Base-by-base conservation (phyloP, 192 early-diverging fungal species). In the Phlyctochytrium planicorne region DNA sequence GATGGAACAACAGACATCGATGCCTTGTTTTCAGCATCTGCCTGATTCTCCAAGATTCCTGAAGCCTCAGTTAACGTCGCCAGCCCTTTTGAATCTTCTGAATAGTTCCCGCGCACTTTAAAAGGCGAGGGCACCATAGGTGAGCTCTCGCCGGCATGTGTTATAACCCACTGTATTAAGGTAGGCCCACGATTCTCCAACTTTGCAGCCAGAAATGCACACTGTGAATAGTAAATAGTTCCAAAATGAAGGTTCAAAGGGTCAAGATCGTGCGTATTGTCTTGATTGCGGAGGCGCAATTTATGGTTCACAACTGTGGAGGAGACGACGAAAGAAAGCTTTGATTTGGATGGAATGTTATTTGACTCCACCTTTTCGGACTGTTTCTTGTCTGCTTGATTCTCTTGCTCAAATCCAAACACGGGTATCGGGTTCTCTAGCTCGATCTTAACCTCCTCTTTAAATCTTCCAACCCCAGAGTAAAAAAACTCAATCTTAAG, bases 121-220 rank as follows among this genome's bases (percentile, higher is more conserved):
- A n/a, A 17, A 14, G 36, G 14, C 30, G 30, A 29, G 33, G 76
- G 78, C 30, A 76, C 74, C 34, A 59, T 77, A 25, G 76, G 82
- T 33, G 34, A 53, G 31, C 37, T 68, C 53, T 80, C 73, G 2
- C 76, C 77, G 3, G 78, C 70, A 32, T 77, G 73, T 2, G 73
- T 80, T 25, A 83, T 78, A 2, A 74, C 78, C 82, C 82, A 83
- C 24, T 63, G 40, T 14, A 77, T 29, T 10, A 55, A 25, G 10
- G 2, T 65, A 4, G 59, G 34, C 14, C 65, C 63, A 1, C 68
- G 66, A 70, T 83, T 83, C 60, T 78, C 74, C 14, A 83, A 59
- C 37, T 55, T 63, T 16, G 74, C 50, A 4, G 60, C 67, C 10
- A 83, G 55, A 24, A 53, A 34, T 16, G 76, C 82, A 3, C 27